Base-by-base conservation (phyloP, 2,329 filamentous ascomycete genomes). In the Aureobasidium sp. region DNA sequence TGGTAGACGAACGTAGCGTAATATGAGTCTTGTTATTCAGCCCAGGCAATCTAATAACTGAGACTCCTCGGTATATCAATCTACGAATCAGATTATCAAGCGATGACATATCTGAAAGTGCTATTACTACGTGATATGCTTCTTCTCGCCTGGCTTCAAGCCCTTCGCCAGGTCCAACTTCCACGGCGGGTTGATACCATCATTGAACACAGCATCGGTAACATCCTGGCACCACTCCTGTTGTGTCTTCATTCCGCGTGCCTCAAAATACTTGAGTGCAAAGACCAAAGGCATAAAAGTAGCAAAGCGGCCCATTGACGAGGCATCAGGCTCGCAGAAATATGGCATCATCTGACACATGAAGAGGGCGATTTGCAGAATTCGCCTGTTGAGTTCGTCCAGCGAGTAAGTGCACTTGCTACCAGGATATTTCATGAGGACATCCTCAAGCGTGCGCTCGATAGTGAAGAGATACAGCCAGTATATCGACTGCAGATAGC, bases 281-380 rank as follows among this genome's bases (percentile, higher is more conserved):
- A 61, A 61, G 3, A 50, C 34, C 34, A 61, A 21, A n/a, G 60
- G 60, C 49, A 61, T 54, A 9, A 61, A 61, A 8, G 50, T 54
- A 6, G 60, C 49, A 11, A 61, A 61, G 13, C 50, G 30, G 7
- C 60, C 60, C 49, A 51, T 61, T 2, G 50, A 57, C 7, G 49
- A 36, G n/a, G 60, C 39, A 7, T 42, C 41, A 5, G 60, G 50
- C 21, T 61, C 49, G 50, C 60, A 61, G 44, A 54, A 61, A 16
- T 48, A 57, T 34, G 60, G 50, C 36, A 61, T 55, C 41, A 54
- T 48, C 50, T 61, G 60, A 34, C 50, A 57, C 49, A 61, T 55
- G 42, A 42, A 45, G 39, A 61, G 49, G 5, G 50, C 50, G 27
- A 39, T 42, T 13, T 57, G 49, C 91, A 91, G 72, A 92, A 91